Evolutionary conservation across 2,329 filamentous ascomycete species (phyloP).

Genomic region (Ophiosphaerella narmari): DNA sequence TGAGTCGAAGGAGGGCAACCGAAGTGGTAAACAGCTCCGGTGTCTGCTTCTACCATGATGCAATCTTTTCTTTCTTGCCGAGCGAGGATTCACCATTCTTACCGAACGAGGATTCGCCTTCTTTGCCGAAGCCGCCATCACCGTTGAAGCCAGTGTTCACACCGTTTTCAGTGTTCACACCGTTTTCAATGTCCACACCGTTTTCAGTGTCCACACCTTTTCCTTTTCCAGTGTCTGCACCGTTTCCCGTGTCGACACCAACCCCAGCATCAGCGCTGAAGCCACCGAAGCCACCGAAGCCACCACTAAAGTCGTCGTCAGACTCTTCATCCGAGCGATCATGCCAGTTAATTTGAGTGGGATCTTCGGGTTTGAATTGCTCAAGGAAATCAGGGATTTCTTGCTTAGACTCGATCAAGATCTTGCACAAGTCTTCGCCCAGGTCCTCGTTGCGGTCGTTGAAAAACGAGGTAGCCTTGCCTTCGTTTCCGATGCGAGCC

Average conservation of each 20-base stretch:
- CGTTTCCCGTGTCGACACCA: conserved; percentile 10
- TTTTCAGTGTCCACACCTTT: conserved; percentile 10
- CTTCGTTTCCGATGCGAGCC: conserved; percentile 86
- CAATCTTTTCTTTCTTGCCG: conserved; percentile 26
- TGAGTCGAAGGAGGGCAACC: neutral
- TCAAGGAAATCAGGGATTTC: conserved; percentile 81
- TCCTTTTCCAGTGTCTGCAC: conserved; percentile 17
- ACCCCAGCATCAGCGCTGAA: conserved; percentile 16
- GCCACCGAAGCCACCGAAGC: conserved; percentile 13
- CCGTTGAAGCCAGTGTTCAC: conserved; percentile 4
- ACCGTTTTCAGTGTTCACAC: conserved; percentile 12
- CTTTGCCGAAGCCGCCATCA: no score
- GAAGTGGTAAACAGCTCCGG: neutral
- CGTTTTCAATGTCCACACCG: conserved; percentile 15
- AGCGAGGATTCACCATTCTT: conserved; percentile 2
- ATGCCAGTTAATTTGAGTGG: conserved; percentile 55
- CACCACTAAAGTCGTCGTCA: conserved; percentile 25
- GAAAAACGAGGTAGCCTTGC: conserved; percentile 88
- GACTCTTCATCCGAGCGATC: conserved; percentile 54
- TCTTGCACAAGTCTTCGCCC: conserved; percentile 74
- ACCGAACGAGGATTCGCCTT: no score
- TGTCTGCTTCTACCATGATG: conserved; percentile 29
- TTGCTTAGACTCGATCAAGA: conserved; percentile 79
- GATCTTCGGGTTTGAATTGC: conserved; percentile 63
- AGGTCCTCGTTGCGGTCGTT: conserved; percentile 76